Base-by-base conservation (phyloP, 257 asterid genomes). In the Paulownia fortunei region DNA sequence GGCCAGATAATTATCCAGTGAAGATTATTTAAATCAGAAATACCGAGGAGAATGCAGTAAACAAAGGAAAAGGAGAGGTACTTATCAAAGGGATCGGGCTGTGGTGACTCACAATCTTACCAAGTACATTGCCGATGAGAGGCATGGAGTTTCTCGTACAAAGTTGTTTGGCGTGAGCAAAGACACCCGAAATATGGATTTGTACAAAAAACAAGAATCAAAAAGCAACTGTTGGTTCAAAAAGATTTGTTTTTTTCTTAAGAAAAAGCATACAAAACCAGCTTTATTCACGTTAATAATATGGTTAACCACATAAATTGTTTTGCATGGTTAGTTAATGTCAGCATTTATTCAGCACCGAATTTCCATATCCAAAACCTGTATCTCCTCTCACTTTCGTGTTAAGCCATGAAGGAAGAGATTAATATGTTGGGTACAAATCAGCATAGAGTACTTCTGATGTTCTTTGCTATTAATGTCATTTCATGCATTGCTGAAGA, bases 401-500 rank as follows among this genome's bases (percentile, higher is more conserved):
- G 3, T 46, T 30, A 19, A 27, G 62, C 62, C 70, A 76, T 79
- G 80, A 82, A 75, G 68, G 63, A 44, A 63, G 37, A 21, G 66
- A 60, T 44, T 13, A 71, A 32, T 1, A 68, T 47, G 65, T 4
- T 60, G 8, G 46, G 10, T 41, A 26, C 46, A 32, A 16, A 54
- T 37, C 60, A 71, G 23, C 67, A 19, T 41, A 72, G 44, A 30
- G 6, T 82, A 5, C 12, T 83, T 44, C 6, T 67, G 19, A 41
- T 85, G 6, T 32, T 89, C 37, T 75, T 83, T 8, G 23, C 75
- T 13, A 5, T 83, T 2, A 30, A 16, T 41, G 16, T 84, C 3
- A 52, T 81, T 62, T 71, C 84, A 23, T 87, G 89, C 82, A 52
- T 47, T n/a, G 82, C 85, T 5, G 92, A 87, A 83, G 83, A 89